phyloP scores from a whole-genome alignment of 2,329 filamentous ascomycete genomes.

The Neonectria ditissima region DNA sequence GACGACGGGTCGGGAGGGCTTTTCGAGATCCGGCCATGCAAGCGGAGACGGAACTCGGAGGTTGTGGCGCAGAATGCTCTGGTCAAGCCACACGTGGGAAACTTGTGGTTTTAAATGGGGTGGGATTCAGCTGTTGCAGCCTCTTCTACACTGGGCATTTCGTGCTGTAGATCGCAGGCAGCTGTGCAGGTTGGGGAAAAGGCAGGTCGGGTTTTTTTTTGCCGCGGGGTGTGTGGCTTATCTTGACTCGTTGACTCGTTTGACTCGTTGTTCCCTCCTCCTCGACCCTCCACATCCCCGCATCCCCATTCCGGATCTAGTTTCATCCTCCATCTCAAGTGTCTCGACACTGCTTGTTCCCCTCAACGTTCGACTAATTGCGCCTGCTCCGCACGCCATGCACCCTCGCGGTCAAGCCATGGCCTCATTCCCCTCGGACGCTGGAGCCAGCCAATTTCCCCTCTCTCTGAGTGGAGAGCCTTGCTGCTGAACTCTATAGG shows the following conservation, averaged over 20 bases:
- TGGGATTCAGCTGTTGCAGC: neutral
- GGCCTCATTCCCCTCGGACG: slow-evolving; percentile 21
- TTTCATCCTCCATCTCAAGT: slow-evolving; percentile 1
- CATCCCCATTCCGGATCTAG: slow-evolving; percentile 8
- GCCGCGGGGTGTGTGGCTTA: neutral
- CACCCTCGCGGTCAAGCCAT: slow-evolving; percentile 17
- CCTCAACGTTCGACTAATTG: neutral
- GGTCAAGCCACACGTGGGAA: neutral
- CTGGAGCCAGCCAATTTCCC: slow-evolving; percentile 24
- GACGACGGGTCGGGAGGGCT: neutral
- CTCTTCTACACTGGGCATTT: neutral
- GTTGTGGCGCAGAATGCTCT: slow-evolving; percentile 1
- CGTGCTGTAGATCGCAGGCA: neutral
- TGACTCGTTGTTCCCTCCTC: neutral
- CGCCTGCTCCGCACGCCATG: slow-evolving; percentile 15
- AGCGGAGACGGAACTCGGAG: neutral
- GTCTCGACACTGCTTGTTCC: neutral
- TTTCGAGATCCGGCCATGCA: slow-evolving; percentile 21
- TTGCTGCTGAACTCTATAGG: slow-evolving; percentile 11
- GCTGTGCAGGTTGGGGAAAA: neutral
- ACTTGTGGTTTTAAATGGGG: neutral
- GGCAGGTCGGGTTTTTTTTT: neutral
- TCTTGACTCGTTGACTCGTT: neutral
- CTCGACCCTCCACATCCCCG: neutral
- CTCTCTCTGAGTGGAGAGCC: slow-evolving; percentile 16